Evolutionary conservation across 345 rosid species (phyloP).

Genomic region (Hypericum perforatum): DNA sequence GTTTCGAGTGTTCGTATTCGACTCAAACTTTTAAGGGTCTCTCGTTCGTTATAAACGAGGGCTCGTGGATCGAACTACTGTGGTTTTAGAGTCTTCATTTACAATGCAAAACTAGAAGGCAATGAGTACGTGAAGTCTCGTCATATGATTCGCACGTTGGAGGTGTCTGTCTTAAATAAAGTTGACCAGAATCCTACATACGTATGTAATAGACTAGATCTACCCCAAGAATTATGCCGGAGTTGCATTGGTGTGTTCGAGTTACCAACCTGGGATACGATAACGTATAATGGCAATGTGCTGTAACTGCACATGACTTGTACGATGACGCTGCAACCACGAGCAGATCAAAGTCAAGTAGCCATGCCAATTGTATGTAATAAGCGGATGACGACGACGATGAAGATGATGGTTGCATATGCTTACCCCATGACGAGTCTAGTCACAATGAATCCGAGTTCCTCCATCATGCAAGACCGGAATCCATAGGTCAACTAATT

Average conservation of each 20-base stretch:
- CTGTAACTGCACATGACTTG: conserved; percentile 89
- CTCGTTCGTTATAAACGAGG: background rate
- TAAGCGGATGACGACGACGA: too few species aligned
- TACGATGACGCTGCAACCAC: conserved; percentile 46
- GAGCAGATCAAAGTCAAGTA: background rate
- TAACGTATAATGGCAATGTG: conserved; percentile 67
- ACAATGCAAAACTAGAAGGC: too few species aligned
- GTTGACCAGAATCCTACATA: background rate
- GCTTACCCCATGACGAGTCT: conserved; percentile 70
- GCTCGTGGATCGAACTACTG: too few species aligned
- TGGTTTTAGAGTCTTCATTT: too few species aligned
- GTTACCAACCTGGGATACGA: conserved; percentile 56
- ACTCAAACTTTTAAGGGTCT: too few species aligned
- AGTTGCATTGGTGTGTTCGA: too few species aligned
- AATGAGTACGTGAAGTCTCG: too few species aligned
- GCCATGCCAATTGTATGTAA: background rate
- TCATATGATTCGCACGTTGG: background rate
- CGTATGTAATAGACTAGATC: too few species aligned
- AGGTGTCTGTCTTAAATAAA: background rate
- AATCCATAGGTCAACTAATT: conserved; percentile 60
- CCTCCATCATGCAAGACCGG: conserved; percentile 78
- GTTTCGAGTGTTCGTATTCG: background rate
- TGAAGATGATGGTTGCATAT: background rate
- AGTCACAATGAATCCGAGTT: conserved; percentile 45
- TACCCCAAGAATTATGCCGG: too few species aligned